These are phyloP conservation scores for Cyanidioschyzon merolae DNA, from an alignment of 23 red algal species.

Conservation along the genomic window DNA sequence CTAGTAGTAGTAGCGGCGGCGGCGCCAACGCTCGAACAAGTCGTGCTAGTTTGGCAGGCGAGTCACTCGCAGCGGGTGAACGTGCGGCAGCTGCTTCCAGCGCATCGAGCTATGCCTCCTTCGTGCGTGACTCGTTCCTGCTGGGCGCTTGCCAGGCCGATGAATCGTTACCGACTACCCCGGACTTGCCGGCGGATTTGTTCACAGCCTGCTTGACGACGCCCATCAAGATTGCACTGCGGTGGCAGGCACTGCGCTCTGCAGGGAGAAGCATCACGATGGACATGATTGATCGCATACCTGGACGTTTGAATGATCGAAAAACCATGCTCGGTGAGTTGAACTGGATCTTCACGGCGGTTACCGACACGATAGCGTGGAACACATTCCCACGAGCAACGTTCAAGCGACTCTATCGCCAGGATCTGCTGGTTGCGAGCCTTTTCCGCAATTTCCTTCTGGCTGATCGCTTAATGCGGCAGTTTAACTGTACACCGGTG, in stretches of 20 bases:
- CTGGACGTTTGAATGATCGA: constrained; percentile 59
- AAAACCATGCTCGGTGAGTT: constrained; percentile 79
- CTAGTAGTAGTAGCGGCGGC: background rate
- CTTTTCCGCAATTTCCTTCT: constrained; percentile 90
- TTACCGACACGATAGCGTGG: constrained; percentile 99
- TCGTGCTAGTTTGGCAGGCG: background rate
- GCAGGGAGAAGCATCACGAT: constrained; percentile 36
- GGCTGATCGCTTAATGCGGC: constrained; percentile 72
- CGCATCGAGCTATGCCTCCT: background rate
- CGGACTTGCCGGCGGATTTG: constrained; percentile 75
- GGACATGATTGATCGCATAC: constrained; percentile 83
- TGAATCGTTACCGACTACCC: constrained; percentile 52
- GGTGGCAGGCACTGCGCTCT: constrained; percentile 54
- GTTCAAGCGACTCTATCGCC: constrained; percentile 81
- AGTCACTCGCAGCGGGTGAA: background rate
- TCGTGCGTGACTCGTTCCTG: constrained; percentile 24
- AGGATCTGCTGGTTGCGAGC: constrained; percentile 75
- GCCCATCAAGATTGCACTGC: constrained; percentile 76
- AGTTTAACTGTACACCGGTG: constrained; percentile 53
- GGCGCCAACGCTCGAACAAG: background rate
- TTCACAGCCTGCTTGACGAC: constrained; percentile 95
- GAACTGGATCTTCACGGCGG: constrained; percentile 85
- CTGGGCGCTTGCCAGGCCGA: constrained; percentile 54
- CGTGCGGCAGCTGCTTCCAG: background rate
- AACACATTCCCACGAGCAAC: constrained; percentile 62